Evolutionary conservation across 495 filamentous ascomycete genomes (phyloP).

Genomic region (Hyphodiscus hymeniophilus): DNA sequence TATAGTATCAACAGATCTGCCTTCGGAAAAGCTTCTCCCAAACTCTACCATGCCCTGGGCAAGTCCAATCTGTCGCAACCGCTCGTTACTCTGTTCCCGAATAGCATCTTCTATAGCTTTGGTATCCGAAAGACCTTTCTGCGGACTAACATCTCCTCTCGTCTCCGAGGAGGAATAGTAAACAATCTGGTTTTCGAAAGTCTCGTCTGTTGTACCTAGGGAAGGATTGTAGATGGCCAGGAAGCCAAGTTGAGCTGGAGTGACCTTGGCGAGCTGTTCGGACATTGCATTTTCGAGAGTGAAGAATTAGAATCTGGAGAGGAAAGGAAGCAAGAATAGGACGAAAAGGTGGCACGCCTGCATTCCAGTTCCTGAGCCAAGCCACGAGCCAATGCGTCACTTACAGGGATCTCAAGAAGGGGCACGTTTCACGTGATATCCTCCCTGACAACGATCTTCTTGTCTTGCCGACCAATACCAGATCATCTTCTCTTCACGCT

Average conservation of each 20-base stretch:
- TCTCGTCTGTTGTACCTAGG: slow-evolving; percentile 82
- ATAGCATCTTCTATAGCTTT: slow-evolving; percentile 33
- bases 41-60: slow-evolving; percentile 97
- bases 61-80: slow-evolving; percentile 85
- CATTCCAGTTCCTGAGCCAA: too few species aligned
- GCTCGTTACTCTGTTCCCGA: slow-evolving; percentile 67
- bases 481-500: too few species aligned
- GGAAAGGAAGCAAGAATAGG: background rate
- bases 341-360: background rate
- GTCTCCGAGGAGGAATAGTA: slow-evolving; percentile 59
- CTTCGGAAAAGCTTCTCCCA: slow-evolving; percentile 75
- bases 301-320: background rate
- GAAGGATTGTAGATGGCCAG: slow-evolving; percentile 91
- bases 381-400: too few species aligned
- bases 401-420: too few species aligned
- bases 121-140: slow-evolving; percentile 26
- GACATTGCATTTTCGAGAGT: slow-evolving; percentile 18
- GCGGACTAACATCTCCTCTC: slow-evolving; percentile 19
- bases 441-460: too few species aligned
- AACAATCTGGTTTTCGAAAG: slow-evolving; percentile 80
- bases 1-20: slow-evolving; percentile 67
- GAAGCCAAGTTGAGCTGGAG: slow-evolving; percentile 81
- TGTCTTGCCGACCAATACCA: too few species aligned
- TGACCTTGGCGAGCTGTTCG: slow-evolving; percentile 23
- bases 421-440: too few species aligned